A percentile compares a stretch with the other conserved stretches of the same genome.
phyloP scores from a whole-genome alignment of 2,329 filamentous ascomycete genomes.

The Colletotrichum acutatum region DNA sequence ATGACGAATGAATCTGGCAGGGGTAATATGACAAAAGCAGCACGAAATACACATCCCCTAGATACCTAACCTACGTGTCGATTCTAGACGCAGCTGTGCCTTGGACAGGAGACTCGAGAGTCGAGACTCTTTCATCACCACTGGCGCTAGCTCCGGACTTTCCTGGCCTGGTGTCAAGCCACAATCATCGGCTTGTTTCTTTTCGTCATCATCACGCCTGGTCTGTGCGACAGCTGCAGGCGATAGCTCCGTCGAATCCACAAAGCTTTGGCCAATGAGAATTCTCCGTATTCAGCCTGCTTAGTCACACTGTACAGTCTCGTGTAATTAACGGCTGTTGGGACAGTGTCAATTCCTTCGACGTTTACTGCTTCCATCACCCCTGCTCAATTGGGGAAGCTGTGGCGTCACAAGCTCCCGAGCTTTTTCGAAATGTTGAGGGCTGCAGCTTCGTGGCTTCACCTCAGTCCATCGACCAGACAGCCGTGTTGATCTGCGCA shows the following conservation, averaged over 20 bases:
- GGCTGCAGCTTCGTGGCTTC: conserved; percentile 30
- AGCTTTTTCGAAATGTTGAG: conserved; percentile 36
- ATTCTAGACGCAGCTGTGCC: background rate
- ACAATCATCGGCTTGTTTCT: conserved; percentile 14
- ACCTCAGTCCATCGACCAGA: conserved; percentile 9
- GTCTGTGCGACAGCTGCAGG: conserved; percentile 27
- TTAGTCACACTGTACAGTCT: background rate
- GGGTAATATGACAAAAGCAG: background rate
- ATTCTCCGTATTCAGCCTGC: background rate
- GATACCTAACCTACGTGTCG: background rate
- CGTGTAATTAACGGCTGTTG: accelerated
- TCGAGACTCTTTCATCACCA: conserved; percentile 27
- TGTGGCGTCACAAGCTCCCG: conserved; percentile 35
- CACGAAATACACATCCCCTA: background rate
- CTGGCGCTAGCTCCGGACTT: conserved; percentile 31
- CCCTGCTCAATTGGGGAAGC: conserved; percentile 32
- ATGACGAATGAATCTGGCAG: background rate
- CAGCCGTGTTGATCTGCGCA: conserved; percentile 19
- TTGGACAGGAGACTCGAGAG: background rate
- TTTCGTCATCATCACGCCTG: conserved; percentile 30
- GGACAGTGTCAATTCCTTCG: background rate
- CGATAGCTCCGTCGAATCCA: background rate
- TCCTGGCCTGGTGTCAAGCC: conserved; percentile 25
- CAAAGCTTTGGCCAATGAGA: conserved; percentile 24
- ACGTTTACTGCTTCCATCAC: background rate